These are phyloP conservation scores for Hygrophorus russula DNA, from an alignment of 768 basidiomycete species.

Conservation along the genomic window DNA sequence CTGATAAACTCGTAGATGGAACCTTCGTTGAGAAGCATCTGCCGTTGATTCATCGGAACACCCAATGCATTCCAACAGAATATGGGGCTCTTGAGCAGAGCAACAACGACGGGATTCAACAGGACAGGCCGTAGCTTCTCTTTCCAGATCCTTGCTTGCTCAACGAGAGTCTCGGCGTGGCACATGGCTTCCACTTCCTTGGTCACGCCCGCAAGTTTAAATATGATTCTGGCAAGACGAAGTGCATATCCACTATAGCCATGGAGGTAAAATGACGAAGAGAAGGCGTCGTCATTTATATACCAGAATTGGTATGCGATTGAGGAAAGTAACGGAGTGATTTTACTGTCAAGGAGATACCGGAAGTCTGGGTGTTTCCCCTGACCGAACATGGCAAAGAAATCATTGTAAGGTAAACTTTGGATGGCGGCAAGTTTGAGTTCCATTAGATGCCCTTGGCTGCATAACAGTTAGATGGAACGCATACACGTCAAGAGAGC, in stretches of 20 bases:
- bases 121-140: slow-evolving; percentile 50
- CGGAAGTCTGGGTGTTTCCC: slow-evolving; percentile 53
- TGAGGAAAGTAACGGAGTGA: slow-evolving; percentile 61
- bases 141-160: slow-evolving; percentile 55
- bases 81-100: slow-evolving; percentile 37
- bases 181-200: slow-evolving; percentile 47
- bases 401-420: slow-evolving; percentile 44
- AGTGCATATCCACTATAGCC: slow-evolving; percentile 65
- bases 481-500: not conserved
- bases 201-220: slow-evolving; percentile 46
- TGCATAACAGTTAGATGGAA: slow-evolving; percentile 11
- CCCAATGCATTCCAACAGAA: slow-evolving; percentile 76
- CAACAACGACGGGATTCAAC: slow-evolving; percentile 44
- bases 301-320: slow-evolving; percentile 73
- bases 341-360: slow-evolving; percentile 41
- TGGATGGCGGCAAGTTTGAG: slow-evolving; percentile 63
- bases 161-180: slow-evolving; percentile 35
- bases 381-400: slow-evolving; percentile 56
- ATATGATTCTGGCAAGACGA: slow-evolving; percentile 45
- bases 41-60: slow-evolving; percentile 60
- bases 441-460: slow-evolving; percentile 70
- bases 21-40: slow-evolving; percentile 45
- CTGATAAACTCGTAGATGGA: slow-evolving; percentile 36
- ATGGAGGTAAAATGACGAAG: slow-evolving; percentile 55
- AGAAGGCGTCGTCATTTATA: slow-evolving; percentile 38